Base-by-base conservation (phyloP, 2,329 filamentous ascomycete genomes). In the Pseudogymnoascus sp. region DNA sequence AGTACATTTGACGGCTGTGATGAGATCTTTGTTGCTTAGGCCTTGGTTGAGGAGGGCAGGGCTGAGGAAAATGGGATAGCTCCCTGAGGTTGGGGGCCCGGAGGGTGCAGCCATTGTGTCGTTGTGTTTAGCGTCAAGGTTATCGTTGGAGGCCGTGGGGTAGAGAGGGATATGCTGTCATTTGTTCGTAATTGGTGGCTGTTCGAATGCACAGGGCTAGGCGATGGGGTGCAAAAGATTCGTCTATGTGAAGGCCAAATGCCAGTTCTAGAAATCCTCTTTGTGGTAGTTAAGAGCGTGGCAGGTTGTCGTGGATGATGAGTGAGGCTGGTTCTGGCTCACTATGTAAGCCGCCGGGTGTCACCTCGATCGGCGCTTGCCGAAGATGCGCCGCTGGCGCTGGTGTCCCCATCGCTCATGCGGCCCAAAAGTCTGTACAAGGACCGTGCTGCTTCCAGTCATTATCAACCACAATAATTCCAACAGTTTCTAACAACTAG, bases 341-440 rank as follows among this genome's bases (percentile, higher is more conserved):
- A 18, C 50, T 16, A 31, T 53, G 23, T 23, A 53, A 56, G 50
- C 50, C 50, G 50, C 50, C 50, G 50, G 50, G 50, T 56, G 50
- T 18, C 50, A 56, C 50, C 16, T 28, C 28, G 50, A 56, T 56
- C 50, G 16, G 28, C 50, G 50, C 50, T 56, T 56, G 28, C 50
- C 50, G 50, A 56, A 56, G 50, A 56, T 56, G 50, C 50, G 25
- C 50, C 50, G 50, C 4, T n/a, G 25, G n/a, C 50, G 16, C 25
- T 56, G 33, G 50, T 28, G 50, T 56, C 50, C 10, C 10, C n/a
- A 3, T 33, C n/a, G n/a, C n/a, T n/a, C n/a, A n/a, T 6, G 6
- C 28, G 28, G 28, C 28, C 28, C 28, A 28, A 28, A 21, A 21
- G 21, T 21, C 21, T 21, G 31, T 33, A 4, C 31, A 33, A 11